Evolutionary conservation across 2,329 filamentous ascomycete genomes (phyloP), one percentile per base, ranked within the genome.

Genomic region (Beauveria pseudobassiana): DNA sequence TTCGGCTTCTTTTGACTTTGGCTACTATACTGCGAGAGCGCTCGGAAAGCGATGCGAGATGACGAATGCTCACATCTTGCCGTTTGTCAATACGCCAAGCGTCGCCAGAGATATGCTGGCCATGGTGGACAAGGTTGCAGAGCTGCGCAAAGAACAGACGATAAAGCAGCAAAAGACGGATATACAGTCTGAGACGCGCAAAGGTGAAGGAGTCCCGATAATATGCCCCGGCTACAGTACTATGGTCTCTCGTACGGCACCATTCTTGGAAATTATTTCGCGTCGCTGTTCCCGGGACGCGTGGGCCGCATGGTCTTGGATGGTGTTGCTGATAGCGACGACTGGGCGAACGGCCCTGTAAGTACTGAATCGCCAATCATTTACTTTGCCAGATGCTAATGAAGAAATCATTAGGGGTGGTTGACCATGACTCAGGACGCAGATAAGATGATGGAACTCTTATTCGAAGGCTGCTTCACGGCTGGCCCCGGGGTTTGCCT

Each of bases 191-290:
- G 40, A 30, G 18, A 26, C 30, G 24, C 53, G 40, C 12, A 14
- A 30, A 9, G 16, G 3, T 7, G 14, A 28, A 16, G 34, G 34
- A 38, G 12, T 16, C 2, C 14, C 2, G 64, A 64, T 40, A 52
- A 66, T 1, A 46, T 62, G 1, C 61, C 69, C 3, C 63, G 69
- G 6, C 65, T 82, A 42, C 77, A 78, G 65, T 83, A 81, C 64
- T 77, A 78, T 72, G 80, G 80, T 0, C 76, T 82, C 59, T 81
- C 78, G 6, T 83, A 83, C n/a, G 72, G 73, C 16, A 73, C 71
- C 5, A 9, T 72, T 0, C 65, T 75, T 0, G 73, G 73, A 0
- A 73, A 73, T 49, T 70, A 70, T 28, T 73, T 75, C 61, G 71
- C 72, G 5, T 71, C 73, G 20, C 67, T 75, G 68, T 75, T 71